These are phyloP conservation scores for Camellia japonica DNA, from an alignment of 148 eudicot genomes.

Conservation along the genomic window DNA sequence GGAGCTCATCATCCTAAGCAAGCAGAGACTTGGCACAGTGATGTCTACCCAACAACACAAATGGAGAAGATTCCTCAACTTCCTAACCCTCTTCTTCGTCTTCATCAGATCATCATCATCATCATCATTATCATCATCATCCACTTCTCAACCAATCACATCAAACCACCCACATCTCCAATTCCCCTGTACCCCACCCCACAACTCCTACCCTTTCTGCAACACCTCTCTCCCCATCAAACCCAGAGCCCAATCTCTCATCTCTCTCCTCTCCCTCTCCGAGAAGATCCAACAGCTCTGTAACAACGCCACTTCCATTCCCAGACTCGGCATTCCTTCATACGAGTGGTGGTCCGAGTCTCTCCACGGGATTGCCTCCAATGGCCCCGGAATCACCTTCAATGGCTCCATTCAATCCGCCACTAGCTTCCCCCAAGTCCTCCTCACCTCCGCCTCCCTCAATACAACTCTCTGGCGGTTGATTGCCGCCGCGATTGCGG, in stretches of 20 bases:
- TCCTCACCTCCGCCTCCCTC: slow-evolving; percentile 63
- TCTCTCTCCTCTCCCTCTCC: slow-evolving; percentile 57
- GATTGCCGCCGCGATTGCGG: slow-evolving; percentile 53
- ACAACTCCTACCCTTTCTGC: slow-evolving; percentile 61
- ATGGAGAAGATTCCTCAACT: slow-evolving; percentile 5
- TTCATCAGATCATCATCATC: background rate
- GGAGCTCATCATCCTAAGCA: too few species aligned
- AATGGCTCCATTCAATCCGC: slow-evolving; percentile 54
- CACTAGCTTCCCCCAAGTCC: slow-evolving; percentile 72
- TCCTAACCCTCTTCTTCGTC: background rate
- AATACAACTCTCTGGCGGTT: slow-evolving; percentile 56
- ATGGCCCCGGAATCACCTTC: slow-evolving; percentile 84
- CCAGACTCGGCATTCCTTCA: slow-evolving; percentile 62
- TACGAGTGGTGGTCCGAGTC: slow-evolving; percentile 98
- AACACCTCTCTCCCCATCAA: slow-evolving; percentile 45
- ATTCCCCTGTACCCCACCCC: slow-evolving; percentile 62
- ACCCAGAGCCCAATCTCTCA: slow-evolving; percentile 48
- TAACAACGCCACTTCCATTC: slow-evolving; percentile 57
- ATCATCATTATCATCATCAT: too few species aligned
- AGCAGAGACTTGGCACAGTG: background rate
- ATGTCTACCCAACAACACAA: background rate
- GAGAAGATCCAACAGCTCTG: slow-evolving; percentile 65
- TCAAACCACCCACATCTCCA: slow-evolving; percentile 10
- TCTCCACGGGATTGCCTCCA: slow-evolving; percentile 72
- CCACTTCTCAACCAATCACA: slow-evolving; percentile 13